These are phyloP conservation scores for Iberis pinnata DNA, from an alignment of 345 rosid species.

Conservation along the genomic window DNA sequence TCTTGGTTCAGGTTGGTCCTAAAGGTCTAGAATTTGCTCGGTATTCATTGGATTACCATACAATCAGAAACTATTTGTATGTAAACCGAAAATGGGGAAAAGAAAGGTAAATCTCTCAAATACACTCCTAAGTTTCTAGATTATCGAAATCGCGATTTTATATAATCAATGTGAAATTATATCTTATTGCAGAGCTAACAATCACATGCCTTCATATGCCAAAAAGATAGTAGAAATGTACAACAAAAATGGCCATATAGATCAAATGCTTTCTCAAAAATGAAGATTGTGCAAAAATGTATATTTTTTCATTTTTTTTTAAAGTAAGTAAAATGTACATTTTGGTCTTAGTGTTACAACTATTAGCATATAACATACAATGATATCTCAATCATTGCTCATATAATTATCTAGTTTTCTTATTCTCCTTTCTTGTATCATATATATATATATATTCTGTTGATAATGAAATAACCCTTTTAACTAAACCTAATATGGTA, in stretches of 20 bases:
- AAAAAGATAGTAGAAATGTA: constrained; percentile 73
- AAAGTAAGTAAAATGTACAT: constrained; percentile 16
- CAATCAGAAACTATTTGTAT: constrained; percentile 81
- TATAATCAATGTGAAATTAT: no score
- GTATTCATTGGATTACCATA: constrained; percentile 91
- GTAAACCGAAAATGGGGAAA: constrained; percentile 78
- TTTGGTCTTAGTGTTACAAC: constrained; percentile 29
- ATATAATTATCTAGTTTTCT: no score
- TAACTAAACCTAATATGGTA: no score
- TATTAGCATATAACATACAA: no score
- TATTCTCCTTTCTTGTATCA: no score
- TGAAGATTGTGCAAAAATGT: constrained; percentile 19
- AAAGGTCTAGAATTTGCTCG: constrained; percentile 96
- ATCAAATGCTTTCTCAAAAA: constrained; percentile 56
- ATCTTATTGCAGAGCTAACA: constrained; percentile 53
- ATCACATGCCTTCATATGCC: constrained; percentile 75
- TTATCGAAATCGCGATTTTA: no score
- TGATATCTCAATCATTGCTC: no score
- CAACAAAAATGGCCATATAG: constrained; percentile 69
- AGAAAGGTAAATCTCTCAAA: constrained; percentile 46
- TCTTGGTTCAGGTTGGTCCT: constrained; percentile 66
- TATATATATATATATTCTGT: no score
- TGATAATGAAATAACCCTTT: no score
- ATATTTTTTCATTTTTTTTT: constrained; percentile 12
- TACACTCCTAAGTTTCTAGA: no score